Base-by-base conservation (phyloP, 2,329 filamentous ascomycete genomes). In the Cytospora leucostoma region DNA sequence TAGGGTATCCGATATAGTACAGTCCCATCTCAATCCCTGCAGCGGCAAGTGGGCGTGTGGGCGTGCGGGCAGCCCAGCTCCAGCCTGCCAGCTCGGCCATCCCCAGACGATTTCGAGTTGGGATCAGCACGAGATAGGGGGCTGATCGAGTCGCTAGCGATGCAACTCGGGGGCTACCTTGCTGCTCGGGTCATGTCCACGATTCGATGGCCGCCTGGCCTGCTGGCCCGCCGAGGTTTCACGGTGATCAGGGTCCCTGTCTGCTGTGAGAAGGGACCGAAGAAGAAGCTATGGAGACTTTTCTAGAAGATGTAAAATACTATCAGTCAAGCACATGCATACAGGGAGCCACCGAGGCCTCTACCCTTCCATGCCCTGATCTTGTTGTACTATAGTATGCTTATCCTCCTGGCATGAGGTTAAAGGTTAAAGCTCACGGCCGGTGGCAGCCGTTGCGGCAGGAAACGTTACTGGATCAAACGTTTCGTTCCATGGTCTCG, bases 61-160 rank as follows among this genome's bases (percentile, higher is more conserved):
- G 11, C 17, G 40, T 19, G 17, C 8, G 40, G 56, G 56, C 40
- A 47, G 37, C 51, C 52, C 56, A 56, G 53, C 56, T 27, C 27
- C 27, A 27, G 37, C 51, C 52, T 52, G 61, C n/a, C 40, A 47
- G 37, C 51, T 56, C 56, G 61, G 53, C 56, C 57, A 63, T 57
- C 56, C 56, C 64, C 64, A 65, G 60, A 58, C 44, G n/a, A 27
- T 51, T 38, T 60, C 32, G 52, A 60, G 60, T 63, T 63, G 61
- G 17, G 64, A 65, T 65, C 64, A 60, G 61, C 64, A 55, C 60
- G 52, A 47, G 63, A 65, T 63, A 65, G 61, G 64, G 63, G 64
- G 60, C 33, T 55, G 50, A 61, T 61, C 47, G 59, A 47, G 44
- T 47, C n/a, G n/a, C 17, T 47, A 47, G 27, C 44, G 10, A 4